Evolutionary conservation across 2,329 filamentous ascomycete species (phyloP), one percentile per base, ranked within the genome.

Genomic region (Alternaria ethzedia): DNA sequence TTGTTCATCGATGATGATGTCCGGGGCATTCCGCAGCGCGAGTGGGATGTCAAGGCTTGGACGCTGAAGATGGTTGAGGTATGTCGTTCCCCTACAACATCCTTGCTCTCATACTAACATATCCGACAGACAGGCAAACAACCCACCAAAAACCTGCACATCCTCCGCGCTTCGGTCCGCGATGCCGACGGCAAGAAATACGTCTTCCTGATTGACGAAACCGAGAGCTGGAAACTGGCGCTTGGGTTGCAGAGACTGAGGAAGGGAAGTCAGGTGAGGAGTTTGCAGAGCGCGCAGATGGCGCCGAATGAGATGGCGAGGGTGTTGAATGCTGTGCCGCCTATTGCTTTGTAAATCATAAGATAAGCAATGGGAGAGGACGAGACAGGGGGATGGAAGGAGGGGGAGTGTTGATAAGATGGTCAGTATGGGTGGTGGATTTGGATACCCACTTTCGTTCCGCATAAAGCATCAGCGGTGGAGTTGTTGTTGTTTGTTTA

Each of bases 41-140:
- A 99, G 82, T 99, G 96, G 96, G 96, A 99, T 79, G 89, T 98
- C 76, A 98, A 98, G 81, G 94, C 95, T 25, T 98, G 96, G 96
- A 97, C 94, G 46, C 87, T 99, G 82, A 97, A 97, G 82, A 84
- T 91, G 69, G 89, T 96, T 80, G 96, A 98, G 87, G 77, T 78
- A 73, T 63, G 75, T 21, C 21, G n/a, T n/a, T n/a, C n/a, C n/a
- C n/a, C n/a, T n/a, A n/a, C n/a, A n/a, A n/a, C n/a, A n/a, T n/a
- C n/a, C n/a, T n/a, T n/a, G n/a, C n/a, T n/a, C n/a, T n/a, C n/a
- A n/a, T n/a, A n/a, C n/a, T n/a, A n/a, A n/a, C n/a, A n/a, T n/a
- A n/a, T n/a, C n/a, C 1, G 5, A 28, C 26, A 28, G 82, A 84
- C 78, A 45, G 81, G 82, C 57, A 80, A 83, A 68, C 77, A 82